These are phyloP conservation scores for Citrullus mucosospermus DNA, from an alignment of 306 rosid species.

Conservation along the genomic window DNA sequence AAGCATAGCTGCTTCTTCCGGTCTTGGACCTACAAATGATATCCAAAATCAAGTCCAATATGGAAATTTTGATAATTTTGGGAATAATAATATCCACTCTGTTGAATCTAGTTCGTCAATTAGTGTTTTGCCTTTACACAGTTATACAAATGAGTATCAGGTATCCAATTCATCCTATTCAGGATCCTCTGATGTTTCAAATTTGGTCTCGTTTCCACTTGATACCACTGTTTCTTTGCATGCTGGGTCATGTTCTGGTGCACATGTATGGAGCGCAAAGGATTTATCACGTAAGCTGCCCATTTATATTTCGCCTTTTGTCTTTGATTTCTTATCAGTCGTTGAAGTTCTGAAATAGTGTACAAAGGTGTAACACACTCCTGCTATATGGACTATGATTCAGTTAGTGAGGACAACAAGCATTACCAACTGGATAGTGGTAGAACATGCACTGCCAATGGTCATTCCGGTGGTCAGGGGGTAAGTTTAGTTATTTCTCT, in stretches of 20 bases:
- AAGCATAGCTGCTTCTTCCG: slow-evolving; percentile 23
- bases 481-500: slow-evolving; percentile 30
- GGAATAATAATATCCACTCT: slow-evolving; percentile 40
- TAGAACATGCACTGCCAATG: slow-evolving; percentile 25
- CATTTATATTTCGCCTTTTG: neutral
- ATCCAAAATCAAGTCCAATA: slow-evolving; percentile 65
- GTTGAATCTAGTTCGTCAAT: slow-evolving; percentile 47
- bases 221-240: slow-evolving; percentile 21
- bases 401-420: slow-evolving; percentile 30
- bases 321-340: neutral
- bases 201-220: slow-evolving; percentile 20
- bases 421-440: slow-evolving; percentile 19
- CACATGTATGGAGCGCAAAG: slow-evolving; percentile 22
- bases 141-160: slow-evolving; percentile 85
- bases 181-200: slow-evolving; percentile 27
- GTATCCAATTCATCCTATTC: slow-evolving; percentile 58
- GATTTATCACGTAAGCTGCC: slow-evolving; percentile 31
- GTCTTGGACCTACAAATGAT: slow-evolving; percentile 54
- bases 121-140: slow-evolving; percentile 86
- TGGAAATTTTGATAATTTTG: slow-evolving; percentile 61
- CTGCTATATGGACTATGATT: slow-evolving; percentile 9
- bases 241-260: slow-evolving; percentile 22
- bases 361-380: neutral
- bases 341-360: neutral
- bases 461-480: slow-evolving; percentile 14